Evolutionary conservation across 768 basidiomycete species (phyloP), one percentile per base, ranked within the genome.

Genomic region (Roridomyces roridus): DNA sequence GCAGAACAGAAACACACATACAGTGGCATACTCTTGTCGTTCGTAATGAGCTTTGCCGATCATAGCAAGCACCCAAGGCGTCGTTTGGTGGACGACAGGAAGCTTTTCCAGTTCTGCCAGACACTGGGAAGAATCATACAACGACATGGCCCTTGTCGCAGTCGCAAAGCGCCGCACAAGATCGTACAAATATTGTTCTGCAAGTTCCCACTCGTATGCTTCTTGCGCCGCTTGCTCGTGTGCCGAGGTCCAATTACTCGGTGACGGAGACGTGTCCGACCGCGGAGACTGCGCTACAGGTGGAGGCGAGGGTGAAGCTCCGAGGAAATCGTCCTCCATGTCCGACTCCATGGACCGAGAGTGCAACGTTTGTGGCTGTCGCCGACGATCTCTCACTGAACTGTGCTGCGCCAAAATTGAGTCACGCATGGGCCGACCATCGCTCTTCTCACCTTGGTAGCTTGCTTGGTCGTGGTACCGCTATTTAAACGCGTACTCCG

Each of bases 1-100:
- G 29, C 44, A 51, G 62, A 43, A 35, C 39, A 49, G 57, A 31
- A 50, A 63, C 56, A 50, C 54, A 80, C 94, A 71, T 75, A 98
- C 96, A 74, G 88, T 84, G 59, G 85, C 79, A 76, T 97, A 98
- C 67, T 98, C 89, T 57, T 89, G 83, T 71, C 85, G 82, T 72
- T 98, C 97, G 72, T 94, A 97, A 68, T 93, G 88, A 46, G 92
- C 92, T 70, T 87, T 85, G 12, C 91, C 97, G 14, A 91, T 82
- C 81, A 96, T 85, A 17, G 88, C 85, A 66, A 95, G 77, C 40
- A 92, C 89, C 79, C 85, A 89, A 48, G 89, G 81, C 35, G 89
- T 89, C 52, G 84, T 77, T 68, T 91, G 87, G 55, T 96, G 88
- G 47, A 79, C 80, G 54, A 78, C 73, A 25, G 94, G 92, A 60